Evolutionary conservation across 2,329 filamentous ascomycete genomes (phyloP), one percentile per base, ranked within the genome.

Genomic region (Fragosphaeria purpurea): DNA sequence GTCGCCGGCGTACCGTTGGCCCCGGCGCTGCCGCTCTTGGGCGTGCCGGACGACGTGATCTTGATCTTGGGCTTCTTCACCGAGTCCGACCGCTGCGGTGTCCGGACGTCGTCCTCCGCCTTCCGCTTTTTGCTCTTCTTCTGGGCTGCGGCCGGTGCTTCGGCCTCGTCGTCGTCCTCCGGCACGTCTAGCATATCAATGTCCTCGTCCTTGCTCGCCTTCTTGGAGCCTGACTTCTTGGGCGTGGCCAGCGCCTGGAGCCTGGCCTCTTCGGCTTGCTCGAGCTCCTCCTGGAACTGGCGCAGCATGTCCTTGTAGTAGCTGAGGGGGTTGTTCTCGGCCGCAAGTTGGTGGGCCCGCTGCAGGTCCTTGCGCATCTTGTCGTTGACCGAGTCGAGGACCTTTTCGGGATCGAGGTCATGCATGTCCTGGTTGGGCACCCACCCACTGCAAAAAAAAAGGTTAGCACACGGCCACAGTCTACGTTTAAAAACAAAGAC

Each of bases 251-350:
- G 35, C 33, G 39, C 71, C 69, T n/a, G 63, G 63, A 9, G 70
- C 62, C 75, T 75, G 43, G 62, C 63, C 57, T 64, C 64, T 55
- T 80, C 75, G 55, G 82, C 77, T 7, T 78, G 77, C 47, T 78
- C 71, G 49, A 77, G 69, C 44, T 84, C 80, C 60, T 88, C 84
- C 56, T 82, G 75, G 58, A 83, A 84, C 57, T 83, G 78, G 41
- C 75, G 72, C 52, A 97, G 76, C 55, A 96, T 74, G 10, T 80
- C 76, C 72, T 96, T 95, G 76, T 90, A 97, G 67, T 87, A 80
- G 4, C 84, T 73, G 37, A 98, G 71, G 50, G 86, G 79, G 60
- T 95, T 79, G 48, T 82, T 77, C 64, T 95, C 83, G 11, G 84
- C 76, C 9, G 90, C 91, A 53, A 96, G 77, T 55, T 82, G 69